Conservation (phyloP, 2,329 filamentous ascomycete species). For the Alternaria postmessia region DNA sequence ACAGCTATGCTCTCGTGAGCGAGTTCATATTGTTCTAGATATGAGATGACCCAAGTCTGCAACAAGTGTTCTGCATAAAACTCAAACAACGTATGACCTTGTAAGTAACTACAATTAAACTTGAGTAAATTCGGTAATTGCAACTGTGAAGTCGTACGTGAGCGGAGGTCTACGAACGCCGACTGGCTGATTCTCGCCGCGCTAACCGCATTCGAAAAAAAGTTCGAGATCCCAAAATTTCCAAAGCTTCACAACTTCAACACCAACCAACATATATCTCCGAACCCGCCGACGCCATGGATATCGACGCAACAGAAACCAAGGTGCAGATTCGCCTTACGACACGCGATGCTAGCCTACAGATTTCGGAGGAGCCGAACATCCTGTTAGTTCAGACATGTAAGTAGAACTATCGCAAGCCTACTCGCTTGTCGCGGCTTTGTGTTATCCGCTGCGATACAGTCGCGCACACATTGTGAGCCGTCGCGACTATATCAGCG, state of each 20-base stretch:
- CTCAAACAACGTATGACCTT: not conserved
- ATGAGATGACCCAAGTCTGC: not conserved
- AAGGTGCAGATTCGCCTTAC: constrained; percentile 49
- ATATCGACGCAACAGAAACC: constrained; percentile 34
- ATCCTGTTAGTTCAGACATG: constrained; percentile 45
- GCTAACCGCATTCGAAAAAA: constrained; percentile 42
- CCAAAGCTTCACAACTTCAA: constrained; percentile 27
- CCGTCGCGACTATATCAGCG: not conserved
- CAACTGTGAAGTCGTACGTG: not conserved
- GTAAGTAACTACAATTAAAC: not conserved
- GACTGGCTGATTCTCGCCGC: constrained; percentile 30
- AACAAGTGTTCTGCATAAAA: not conserved
- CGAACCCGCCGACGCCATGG: constrained; percentile 30
- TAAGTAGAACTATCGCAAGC: constrained; percentile 26
- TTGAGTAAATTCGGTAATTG: not conserved
- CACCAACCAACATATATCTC: constrained; percentile 9
- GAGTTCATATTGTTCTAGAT: not conserved
- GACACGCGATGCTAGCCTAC: constrained; percentile 44
- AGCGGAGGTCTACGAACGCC: constrained; percentile 32
- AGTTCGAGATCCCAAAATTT: constrained; percentile 38
- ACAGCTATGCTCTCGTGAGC: not conserved
- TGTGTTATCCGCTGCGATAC: not conserved
- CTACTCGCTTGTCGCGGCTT: not conserved
- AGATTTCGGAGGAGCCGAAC: constrained; percentile 45
- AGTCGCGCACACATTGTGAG: not conserved